A percentile compares a stretch with the other conserved stretches of the same genome.
Conservation (phyloP, 1,284 basidiomycete species). For the Apiotrichum sp. region DNA sequence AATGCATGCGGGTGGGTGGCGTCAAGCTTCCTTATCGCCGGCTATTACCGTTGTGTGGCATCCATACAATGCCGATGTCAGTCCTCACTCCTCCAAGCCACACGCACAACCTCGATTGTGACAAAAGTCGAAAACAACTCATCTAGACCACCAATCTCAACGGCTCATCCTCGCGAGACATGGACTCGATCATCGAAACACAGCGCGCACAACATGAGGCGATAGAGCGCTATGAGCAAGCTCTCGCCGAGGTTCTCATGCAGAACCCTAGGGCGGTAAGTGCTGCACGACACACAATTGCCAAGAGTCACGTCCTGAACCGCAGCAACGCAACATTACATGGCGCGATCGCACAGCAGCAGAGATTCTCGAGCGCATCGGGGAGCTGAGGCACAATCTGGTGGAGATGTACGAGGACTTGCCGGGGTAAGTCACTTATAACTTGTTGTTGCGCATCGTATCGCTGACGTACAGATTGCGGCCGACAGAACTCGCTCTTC, state of each 20-base stretch:
- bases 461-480: conserved; percentile 47
- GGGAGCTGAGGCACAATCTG: conserved; percentile 61
- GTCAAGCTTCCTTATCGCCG: conserved; percentile 1
- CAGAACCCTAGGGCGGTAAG: conserved; percentile 45
- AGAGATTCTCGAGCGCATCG: conserved; percentile 75
- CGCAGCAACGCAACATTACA: conserved; percentile 52
- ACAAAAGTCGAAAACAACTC: not conserved
- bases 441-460: conserved; percentile 18
- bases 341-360: conserved; percentile 81
- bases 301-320: not conserved
- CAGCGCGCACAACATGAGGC: conserved; percentile 94
- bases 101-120: too few species aligned
- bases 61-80: too few species aligned
- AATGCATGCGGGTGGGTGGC: not conserved
- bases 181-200: conserved; percentile 88
- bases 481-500: conserved; percentile 40
- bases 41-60: conserved; percentile 8
- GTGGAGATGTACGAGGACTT: conserved; percentile 68
- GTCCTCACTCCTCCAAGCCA: too few species aligned
- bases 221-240: conserved; percentile 73
- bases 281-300: conserved; percentile 5
- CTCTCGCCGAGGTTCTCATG: conserved; percentile 51
- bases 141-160: not conserved
- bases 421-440: conserved; percentile 40
- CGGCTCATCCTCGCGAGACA: conserved; percentile 34